Conservation (phyloP, 75 land plant species). For the Sequoia sempervirens region DNA sequence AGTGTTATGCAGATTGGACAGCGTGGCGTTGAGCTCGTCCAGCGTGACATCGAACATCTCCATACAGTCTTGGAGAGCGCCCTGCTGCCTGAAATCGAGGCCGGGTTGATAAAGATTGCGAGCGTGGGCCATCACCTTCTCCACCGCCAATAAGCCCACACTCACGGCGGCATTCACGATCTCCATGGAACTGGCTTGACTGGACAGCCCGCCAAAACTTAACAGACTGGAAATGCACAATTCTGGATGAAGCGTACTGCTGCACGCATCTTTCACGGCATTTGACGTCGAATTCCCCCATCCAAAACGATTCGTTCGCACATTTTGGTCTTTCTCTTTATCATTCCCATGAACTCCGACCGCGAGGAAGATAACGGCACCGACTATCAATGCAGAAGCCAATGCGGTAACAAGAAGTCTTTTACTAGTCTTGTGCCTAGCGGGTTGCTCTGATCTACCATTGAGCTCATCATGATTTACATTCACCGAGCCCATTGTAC, state of each 20-base stretch:
- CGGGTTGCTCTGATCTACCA: neutral
- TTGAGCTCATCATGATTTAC: neutral
- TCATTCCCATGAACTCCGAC: neutral
- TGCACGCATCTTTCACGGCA: neutral
- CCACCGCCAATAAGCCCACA: slow-evolving; percentile 20
- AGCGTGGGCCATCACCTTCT: slow-evolving; percentile 14
- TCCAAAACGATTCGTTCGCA: neutral
- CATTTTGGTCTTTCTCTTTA: neutral
- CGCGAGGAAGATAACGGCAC: neutral
- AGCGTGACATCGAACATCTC: slow-evolving; percentile 41
- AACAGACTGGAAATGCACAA: neutral
- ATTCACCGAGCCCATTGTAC: neutral
- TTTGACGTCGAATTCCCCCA: neutral
- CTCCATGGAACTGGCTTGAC: slow-evolving; percentile 15
- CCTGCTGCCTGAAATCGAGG: slow-evolving; percentile 6
- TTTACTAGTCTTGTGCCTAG: neutral
- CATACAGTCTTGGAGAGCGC: slow-evolving; percentile 50
- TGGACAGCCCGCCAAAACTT: neutral
- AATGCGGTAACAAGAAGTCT: neutral
- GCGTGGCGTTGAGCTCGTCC: slow-evolving; percentile 15
- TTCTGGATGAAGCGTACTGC: neutral
- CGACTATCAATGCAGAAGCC: neutral
- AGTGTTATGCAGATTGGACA: slow-evolving; percentile 18
- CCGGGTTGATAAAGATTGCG: slow-evolving; percentile 19
- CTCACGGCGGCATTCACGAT: slow-evolving; percentile 32